Evolutionary conservation across 371 early-diverging fungal genomes (phyloP).

Genomic region (Saksenaea oblongispora): DNA sequence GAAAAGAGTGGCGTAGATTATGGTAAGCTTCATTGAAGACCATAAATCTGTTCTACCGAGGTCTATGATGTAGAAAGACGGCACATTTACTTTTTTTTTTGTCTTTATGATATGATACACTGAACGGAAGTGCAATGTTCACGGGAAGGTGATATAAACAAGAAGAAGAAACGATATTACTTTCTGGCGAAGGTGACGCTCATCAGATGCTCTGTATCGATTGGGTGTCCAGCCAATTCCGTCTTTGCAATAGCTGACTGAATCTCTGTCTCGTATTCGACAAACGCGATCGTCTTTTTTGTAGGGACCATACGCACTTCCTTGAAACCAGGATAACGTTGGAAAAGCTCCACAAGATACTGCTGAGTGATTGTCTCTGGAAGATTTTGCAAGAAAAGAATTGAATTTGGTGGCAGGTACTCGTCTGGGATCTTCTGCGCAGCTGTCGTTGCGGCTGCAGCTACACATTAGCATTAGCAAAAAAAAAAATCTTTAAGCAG

Average conservation of each 20-base stretch:
- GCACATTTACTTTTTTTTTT: background rate
- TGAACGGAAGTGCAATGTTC: slow-evolving; percentile 41
- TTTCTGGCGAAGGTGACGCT: slow-evolving; percentile 82
- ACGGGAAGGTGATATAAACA: slow-evolving; percentile 8
- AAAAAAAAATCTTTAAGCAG: background rate
- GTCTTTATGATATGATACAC: slow-evolving; percentile 25
- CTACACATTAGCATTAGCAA: background rate
- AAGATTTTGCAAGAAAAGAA: slow-evolving; percentile 90
- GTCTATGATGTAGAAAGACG: background rate
- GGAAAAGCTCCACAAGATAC: slow-evolving; percentile 68
- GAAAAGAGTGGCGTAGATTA: background rate
- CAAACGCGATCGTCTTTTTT: slow-evolving; percentile 88
- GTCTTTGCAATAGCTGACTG: slow-evolving; percentile 79
- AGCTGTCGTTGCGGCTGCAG: slow-evolving; percentile 8
- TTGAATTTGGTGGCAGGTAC: slow-evolving; percentile 78
- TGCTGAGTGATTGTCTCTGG: slow-evolving; percentile 73
- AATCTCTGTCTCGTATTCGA: slow-evolving; percentile 85
- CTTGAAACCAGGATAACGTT: slow-evolving; percentile 81
- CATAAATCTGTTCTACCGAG: background rate
- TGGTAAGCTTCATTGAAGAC: background rate
- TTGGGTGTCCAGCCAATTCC: slow-evolving; percentile 76
- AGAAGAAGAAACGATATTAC: slow-evolving; percentile 20
- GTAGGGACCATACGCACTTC: slow-evolving; percentile 91
- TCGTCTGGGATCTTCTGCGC: slow-evolving; percentile 68
- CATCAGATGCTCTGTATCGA: slow-evolving; percentile 75